Evolutionary conservation across 1,139 yeast species (phyloP).

Genomic region (Candida gigantensis): DNA sequence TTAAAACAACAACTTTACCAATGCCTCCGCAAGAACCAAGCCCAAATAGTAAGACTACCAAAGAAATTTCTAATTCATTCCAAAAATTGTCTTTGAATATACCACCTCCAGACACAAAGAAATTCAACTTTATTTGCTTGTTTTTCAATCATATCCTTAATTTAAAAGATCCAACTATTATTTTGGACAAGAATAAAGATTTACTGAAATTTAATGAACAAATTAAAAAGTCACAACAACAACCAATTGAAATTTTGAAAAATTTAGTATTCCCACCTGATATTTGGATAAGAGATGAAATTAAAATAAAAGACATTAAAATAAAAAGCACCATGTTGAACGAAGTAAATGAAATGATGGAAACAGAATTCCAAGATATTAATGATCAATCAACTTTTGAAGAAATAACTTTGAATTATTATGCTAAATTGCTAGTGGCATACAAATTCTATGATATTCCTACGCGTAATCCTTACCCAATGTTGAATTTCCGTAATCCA

Average conservation of each 20-base stretch:
- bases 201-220: slow-evolving; percentile 1
- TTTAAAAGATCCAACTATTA: slow-evolving; percentile 11
- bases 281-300: slow-evolving; percentile 39
- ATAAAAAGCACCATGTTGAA: slow-evolving; percentile 35
- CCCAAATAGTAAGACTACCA: not conserved
- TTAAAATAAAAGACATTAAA: slow-evolving; percentile 33
- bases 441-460: slow-evolving; percentile 38
- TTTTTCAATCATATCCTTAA: slow-evolving; percentile 14
- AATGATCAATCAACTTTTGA: slow-evolving; percentile 22
- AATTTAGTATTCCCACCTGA: slow-evolving; percentile 40
- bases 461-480: not conserved
- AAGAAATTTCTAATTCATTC: slow-evolving; percentile 3
- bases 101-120: slow-evolving; percentile 8
- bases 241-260: slow-evolving; percentile 30
- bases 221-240: not conserved
- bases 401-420: slow-evolving; percentile 33
- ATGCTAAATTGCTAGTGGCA: slow-evolving; percentile 38
- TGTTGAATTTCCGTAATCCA: not conserved
- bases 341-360: slow-evolving; percentile 38
- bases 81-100: slow-evolving; percentile 6
- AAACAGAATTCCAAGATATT: slow-evolving; percentile 21
- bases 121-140: slow-evolving; percentile 9
- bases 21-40: not conserved
- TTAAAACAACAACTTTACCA: slow-evolving; percentile 1
- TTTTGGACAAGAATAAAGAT: slow-evolving; percentile 11